phyloP scores from a whole-genome alignment of 2,329 filamentous ascomycete genomes.

The Fusarium falciforme region DNA sequence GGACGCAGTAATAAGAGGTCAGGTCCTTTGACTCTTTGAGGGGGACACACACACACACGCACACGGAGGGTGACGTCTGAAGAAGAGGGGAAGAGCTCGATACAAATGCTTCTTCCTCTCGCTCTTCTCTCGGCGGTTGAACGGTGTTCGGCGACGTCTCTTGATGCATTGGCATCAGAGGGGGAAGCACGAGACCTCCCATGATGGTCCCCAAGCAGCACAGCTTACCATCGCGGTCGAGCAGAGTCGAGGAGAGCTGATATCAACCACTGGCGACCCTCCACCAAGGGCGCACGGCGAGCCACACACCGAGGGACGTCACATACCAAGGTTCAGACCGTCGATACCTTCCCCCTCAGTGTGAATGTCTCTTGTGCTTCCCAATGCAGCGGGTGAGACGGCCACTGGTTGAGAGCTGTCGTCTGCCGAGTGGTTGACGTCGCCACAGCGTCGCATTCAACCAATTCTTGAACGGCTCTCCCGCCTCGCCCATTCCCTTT shows the following conservation, averaged over 20 bases:
- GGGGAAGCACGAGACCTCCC: constrained; percentile 35
- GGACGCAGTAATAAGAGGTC: constrained; percentile 28
- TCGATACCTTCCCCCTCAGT: constrained; percentile 3
- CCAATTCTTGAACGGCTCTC: constrained; percentile 10
- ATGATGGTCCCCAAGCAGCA: constrained; percentile 37
- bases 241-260: constrained; percentile 10
- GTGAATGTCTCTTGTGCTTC: no score
- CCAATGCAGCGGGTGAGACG: background rate
- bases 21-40: background rate
- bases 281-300: constrained; percentile 40
- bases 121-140: constrained; percentile 12
- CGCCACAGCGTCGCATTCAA: constrained; percentile 33
- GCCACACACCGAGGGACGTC: constrained; percentile 40
- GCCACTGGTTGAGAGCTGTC: constrained; percentile 8
- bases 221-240: constrained; percentile 27
- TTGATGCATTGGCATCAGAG: constrained; percentile 11
- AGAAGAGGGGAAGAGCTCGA: background rate
- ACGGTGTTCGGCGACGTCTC: background rate
- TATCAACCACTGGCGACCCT: constrained; percentile 49
- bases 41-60: background rate
- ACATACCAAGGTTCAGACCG: constrained; percentile 40
- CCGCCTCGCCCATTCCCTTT: background rate
- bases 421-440: constrained; percentile 3
- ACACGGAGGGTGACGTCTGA: background rate
- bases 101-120: constrained; percentile 12